Evolutionary conservation across 495 filamentous ascomycete genomes (phyloP).

Genomic region (Penicillium egyptiacum): DNA sequence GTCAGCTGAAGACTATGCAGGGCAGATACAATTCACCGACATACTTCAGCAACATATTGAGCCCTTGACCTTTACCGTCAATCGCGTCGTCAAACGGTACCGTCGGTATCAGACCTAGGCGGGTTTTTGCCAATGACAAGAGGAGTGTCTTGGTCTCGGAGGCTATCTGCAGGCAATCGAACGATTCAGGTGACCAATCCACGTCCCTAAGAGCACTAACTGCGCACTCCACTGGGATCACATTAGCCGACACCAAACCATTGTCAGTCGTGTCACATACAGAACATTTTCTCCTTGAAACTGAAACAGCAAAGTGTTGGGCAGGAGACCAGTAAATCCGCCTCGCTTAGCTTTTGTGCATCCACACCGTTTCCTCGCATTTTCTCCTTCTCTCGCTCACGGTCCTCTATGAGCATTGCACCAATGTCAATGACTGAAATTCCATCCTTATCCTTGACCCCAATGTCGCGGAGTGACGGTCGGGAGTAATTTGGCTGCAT

Average conservation of each 20-base stretch:
- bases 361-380: constrained; percentile 22
- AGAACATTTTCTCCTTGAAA: constrained; percentile 33
- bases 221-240: constrained; percentile 32
- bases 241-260: constrained; percentile 15
- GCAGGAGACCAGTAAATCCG: constrained; percentile 29
- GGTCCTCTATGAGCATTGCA: constrained; percentile 17
- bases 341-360: constrained; percentile 21
- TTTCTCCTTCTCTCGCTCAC: constrained; percentile 29
- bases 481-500: constrained; percentile 32
- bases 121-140: constrained; percentile 27
- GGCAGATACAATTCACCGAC: constrained; percentile 1
- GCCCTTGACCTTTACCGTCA: constrained; percentile 26
- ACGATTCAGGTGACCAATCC: constrained; percentile 26
- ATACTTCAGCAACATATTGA: constrained; percentile 25
- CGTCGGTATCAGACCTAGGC: constrained; percentile 23
- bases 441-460: constrained; percentile 14
- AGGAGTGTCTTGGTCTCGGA: constrained; percentile 29
- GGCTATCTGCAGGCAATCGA: constrained; percentile 23
- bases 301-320: constrained; percentile 30
- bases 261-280: constrained; percentile 18
- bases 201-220: constrained; percentile 35
- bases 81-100: constrained; percentile 29
- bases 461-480: constrained; percentile 19
- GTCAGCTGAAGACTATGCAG: constrained; percentile 11
- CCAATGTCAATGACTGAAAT: constrained; percentile 19